A percentile compares a stretch with the other conserved stretches of the same genome.
These are phyloP conservation scores for Citrullus colocynthis DNA, from an alignment of 306 rosid genomes.

Conservation along the genomic window DNA sequence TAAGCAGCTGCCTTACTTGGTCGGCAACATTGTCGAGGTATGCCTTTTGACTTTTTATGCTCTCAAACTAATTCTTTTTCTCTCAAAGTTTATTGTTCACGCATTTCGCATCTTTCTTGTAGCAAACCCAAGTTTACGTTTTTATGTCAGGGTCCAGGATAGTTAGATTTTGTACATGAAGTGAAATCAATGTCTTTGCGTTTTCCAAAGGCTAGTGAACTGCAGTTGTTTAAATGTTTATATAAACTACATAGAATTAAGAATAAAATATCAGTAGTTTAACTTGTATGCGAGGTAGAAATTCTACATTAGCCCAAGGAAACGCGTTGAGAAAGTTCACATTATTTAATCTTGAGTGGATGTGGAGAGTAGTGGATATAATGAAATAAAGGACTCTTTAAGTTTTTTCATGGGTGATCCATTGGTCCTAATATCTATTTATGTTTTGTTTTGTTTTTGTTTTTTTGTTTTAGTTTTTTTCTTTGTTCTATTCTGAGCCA, in stretches of 20 bases:
- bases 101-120: background rate
- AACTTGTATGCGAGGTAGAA: background rate
- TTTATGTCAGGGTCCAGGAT: background rate
- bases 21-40: slow-evolving; percentile 95
- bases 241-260: background rate
- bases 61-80: background rate
- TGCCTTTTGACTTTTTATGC: background rate
- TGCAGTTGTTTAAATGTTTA: background rate
- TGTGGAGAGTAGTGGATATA: background rate
- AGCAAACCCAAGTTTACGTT: background rate
- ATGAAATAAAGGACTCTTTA: background rate
- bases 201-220: background rate
- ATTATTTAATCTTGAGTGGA: background rate
- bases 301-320: background rate
- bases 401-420: background rate
- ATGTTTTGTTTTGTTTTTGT: background rate
- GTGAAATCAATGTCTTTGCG: background rate
- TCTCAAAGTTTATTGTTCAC: no score
- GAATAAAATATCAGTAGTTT: no score
- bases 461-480: background rate
- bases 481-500: background rate
- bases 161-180: background rate
- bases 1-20: slow-evolving; percentile 91
- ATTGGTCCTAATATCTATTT: background rate
- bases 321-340: background rate